Evolutionary conservation across 2,329 filamentous ascomycete genomes (phyloP), one percentile per base, ranked within the genome.

Genomic region (Paracoccidioides brasiliensis): DNA sequence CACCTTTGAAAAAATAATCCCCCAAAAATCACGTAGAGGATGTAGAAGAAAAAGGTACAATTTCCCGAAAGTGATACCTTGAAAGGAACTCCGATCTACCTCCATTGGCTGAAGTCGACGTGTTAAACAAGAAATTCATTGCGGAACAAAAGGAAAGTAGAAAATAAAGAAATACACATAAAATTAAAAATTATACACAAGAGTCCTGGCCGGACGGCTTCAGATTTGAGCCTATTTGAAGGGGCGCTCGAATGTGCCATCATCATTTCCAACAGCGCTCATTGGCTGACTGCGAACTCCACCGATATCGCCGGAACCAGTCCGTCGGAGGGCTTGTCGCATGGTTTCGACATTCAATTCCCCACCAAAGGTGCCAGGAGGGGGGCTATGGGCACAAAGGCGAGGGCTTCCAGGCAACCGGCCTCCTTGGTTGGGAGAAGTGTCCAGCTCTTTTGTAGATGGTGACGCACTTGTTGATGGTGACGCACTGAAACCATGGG

Each of bases 331-430:
- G 14, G 89, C 90, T 71, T 96, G 90, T 53, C 85, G 80, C 90
- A 96, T 95, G 3, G 90, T 96, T 76, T 96, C 90, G 61, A 96
- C 86, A 57, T 86, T 89, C 57, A 96, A 74, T 59, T 95, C 90
- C 32, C 83, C 80, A 48, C 76, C 78, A 58, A 76, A 63, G 53
- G 58, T 74, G 51, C 76, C 69, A 38, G 69, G 61, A 38, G 80
- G 72, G 53, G 80, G 77, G 55, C 76, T 78, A 59, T 77, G 76
- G 52, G 9, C 43, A 46, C 79, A 78, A 32, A 76, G 76, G 3
- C 67, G 62, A 15, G 85, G 85, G 66, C 86, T 89, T 38, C 78
- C 81, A 15, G 88, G 69, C 6, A 81, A 69, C 53, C 72, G 71
- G 4, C 38, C 38, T 69, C 64, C 80, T 70, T 64, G 70, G 55